Evolutionary conservation across 2,329 filamentous ascomycete species (phyloP).

Genomic region (Lojkania enalia): DNA sequence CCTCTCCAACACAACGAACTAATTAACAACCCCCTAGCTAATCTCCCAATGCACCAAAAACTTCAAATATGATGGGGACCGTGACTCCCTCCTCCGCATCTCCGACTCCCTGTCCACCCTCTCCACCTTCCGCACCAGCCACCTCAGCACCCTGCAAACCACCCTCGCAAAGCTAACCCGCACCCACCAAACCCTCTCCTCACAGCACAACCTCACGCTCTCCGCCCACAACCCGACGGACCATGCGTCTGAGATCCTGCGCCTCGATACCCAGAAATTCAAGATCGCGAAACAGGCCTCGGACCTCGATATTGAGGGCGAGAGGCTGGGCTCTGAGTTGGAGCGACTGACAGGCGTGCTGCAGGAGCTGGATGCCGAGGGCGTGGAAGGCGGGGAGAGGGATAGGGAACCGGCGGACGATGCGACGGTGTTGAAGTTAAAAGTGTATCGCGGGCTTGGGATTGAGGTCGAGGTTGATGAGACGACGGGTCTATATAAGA

Average conservation of each 20-base stretch:
- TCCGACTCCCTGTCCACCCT: slow-evolving; percentile 81
- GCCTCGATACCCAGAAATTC: slow-evolving; percentile 92
- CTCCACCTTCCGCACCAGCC: slow-evolving; percentile 79
- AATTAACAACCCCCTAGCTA: slow-evolving; percentile 59
- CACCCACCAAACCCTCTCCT: slow-evolving; percentile 71
- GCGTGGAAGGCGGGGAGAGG: slow-evolving; percentile 71
- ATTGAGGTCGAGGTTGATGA: slow-evolving; percentile 83
- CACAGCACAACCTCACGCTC: slow-evolving; percentile 77
- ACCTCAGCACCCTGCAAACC: slow-evolving; percentile 54
- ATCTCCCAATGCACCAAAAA: slow-evolving; percentile 90
- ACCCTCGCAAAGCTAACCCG: slow-evolving; percentile 65
- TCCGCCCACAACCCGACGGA: slow-evolving; percentile 73
- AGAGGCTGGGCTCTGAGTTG: slow-evolving; percentile 79
- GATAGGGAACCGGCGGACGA: slow-evolving; percentile 53
- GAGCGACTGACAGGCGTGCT: slow-evolving; percentile 74
- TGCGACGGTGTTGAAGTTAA: slow-evolving; percentile 69
- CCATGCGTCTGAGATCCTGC: slow-evolving; percentile 82
- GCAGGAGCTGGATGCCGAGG: slow-evolving; percentile 83
- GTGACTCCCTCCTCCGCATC: slow-evolving; percentile 79
- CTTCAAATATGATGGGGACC: slow-evolving; percentile 93
- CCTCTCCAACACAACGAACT: slow-evolving; percentile 5
- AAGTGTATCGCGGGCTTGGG: slow-evolving; percentile 87
- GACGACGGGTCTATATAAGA: slow-evolving; percentile 76
- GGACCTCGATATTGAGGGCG: slow-evolving; percentile 92
- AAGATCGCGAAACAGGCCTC: slow-evolving; percentile 87